Conservation (phyloP, 2,329 filamentous ascomycete species). For the Dothideomycetes sp. region DNA sequence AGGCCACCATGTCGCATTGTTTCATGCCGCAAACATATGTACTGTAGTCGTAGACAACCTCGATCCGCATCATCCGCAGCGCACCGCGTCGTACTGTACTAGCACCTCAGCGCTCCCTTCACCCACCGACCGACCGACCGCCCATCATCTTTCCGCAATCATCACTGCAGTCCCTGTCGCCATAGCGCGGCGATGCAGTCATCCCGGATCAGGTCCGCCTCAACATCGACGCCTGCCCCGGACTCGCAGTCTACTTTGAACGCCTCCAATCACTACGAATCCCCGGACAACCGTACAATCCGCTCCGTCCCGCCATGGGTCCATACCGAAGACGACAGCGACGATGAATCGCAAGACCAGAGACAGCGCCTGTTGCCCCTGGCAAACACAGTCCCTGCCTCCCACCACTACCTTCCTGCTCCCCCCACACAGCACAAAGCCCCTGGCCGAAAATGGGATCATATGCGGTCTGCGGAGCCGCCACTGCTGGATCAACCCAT, state of each 20-base stretch:
- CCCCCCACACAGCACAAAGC: slow-evolving; percentile 24
- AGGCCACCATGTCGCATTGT: slow-evolving; percentile 11
- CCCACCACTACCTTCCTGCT: slow-evolving; percentile 17
- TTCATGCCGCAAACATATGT: too few relatives aligned
- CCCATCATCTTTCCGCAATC: too few relatives aligned
- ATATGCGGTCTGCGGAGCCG: slow-evolving; percentile 26
- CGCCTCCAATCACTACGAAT: slow-evolving; percentile 12
- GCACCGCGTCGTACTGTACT: too few relatives aligned
- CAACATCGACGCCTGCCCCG: slow-evolving; percentile 11
- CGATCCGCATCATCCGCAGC: slow-evolving; percentile 3
- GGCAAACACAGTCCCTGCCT: slow-evolving; percentile 17
- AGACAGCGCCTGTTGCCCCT: slow-evolving; percentile 14
- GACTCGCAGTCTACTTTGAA: slow-evolving; percentile 16
- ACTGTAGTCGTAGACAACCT: slow-evolving; percentile 7
- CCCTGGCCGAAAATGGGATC: slow-evolving; percentile 28
- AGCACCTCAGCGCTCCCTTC: too few relatives aligned
- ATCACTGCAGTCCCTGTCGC: slow-evolving; percentile 1
- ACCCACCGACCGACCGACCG: too few relatives aligned
- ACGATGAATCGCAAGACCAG: slow-evolving; percentile 15
- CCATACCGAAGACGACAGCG: slow-evolving; percentile 25
- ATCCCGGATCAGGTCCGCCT: slow-evolving; percentile 7
- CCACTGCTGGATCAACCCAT: slow-evolving; percentile 26
- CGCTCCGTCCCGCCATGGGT: slow-evolving; percentile 29
- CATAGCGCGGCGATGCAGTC: slow-evolving; percentile 14
- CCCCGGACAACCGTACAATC: slow-evolving; percentile 14